Conservation (phyloP, 2,329 filamentous ascomycete species). For the Xylariaceae sp. region DNA sequence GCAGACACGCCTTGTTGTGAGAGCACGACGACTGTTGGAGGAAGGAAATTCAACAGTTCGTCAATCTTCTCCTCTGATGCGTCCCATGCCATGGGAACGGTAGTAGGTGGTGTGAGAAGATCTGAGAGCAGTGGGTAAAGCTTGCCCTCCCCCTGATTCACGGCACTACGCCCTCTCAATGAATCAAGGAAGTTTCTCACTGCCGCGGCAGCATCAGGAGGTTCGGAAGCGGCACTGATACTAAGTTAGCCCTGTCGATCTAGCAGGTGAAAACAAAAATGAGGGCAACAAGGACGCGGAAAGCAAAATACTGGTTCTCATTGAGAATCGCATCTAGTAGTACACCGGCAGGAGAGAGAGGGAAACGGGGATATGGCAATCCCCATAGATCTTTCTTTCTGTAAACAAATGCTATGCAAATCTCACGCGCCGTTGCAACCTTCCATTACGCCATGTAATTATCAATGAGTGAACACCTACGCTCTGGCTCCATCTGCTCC, state of each 20-base stretch:
- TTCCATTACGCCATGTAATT: conserved; percentile 28
- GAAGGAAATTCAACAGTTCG: conserved; percentile 70
- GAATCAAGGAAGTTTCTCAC: conserved; percentile 89
- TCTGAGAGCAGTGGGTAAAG: conserved; percentile 81
- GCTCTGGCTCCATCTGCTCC: conserved; percentile 97
- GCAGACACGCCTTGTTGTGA: conserved; percentile 61
- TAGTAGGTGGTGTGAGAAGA: conserved; percentile 71
- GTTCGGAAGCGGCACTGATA: conserved; percentile 54
- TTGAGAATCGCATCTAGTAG: conserved; percentile 29
- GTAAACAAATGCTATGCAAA: conserved; percentile 18
- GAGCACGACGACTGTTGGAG: conserved; percentile 71
- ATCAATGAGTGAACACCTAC: conserved; percentile 66
- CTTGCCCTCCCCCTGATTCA: conserved; percentile 47
- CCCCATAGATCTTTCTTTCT: conserved; percentile 7
- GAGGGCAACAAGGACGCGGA: conserved; percentile 11
- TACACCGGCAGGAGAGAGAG: conserved; percentile 23
- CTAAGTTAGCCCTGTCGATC: conserved; percentile 38
- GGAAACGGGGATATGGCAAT: conserved; percentile 8
- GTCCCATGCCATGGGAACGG: conserved; percentile 67
- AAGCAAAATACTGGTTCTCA: conserved; percentile 19
- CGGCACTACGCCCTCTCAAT: conserved; percentile 54
- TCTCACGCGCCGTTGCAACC: conserved; percentile 14
- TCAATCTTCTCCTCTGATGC: conserved; percentile 64
- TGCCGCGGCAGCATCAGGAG: conserved; percentile 65
- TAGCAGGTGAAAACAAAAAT: conserved; percentile 8